These are phyloP conservation scores for Sedum album DNA, from an alignment of 164 flowering plant species.

Conservation along the genomic window DNA sequence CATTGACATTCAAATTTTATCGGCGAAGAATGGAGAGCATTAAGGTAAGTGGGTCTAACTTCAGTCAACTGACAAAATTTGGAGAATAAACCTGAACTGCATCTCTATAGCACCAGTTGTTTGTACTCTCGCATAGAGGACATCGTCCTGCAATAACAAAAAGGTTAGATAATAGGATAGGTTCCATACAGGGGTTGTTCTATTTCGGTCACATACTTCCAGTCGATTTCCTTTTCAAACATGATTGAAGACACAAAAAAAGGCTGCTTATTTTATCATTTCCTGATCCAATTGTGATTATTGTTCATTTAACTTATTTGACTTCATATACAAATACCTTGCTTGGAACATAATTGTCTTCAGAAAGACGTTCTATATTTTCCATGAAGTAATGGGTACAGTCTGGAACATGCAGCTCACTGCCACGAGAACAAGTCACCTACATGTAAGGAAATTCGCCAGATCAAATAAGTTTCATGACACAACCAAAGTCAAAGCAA, in stretches of 20 bases:
- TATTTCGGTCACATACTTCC: not conserved
- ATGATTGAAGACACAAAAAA: not conserved
- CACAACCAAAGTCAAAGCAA: not conserved
- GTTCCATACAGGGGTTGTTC: not conserved
- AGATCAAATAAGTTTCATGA: not conserved
- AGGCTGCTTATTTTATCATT: not conserved
- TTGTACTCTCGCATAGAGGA: conserved; percentile 88
- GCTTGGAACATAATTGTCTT: conserved; percentile 73
- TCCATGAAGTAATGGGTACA: conserved; percentile 89
- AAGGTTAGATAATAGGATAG: not conserved
- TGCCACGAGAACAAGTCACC: conserved; percentile 78
- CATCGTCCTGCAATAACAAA: conserved; percentile 74
- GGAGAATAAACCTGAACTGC: conserved; percentile 61
- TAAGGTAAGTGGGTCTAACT: not conserved
- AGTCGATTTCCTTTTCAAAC: not conserved
- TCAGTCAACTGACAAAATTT: not conserved
- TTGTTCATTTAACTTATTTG: not conserved
- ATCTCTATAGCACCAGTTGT: conserved; percentile 97
- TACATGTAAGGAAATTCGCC: conserved; percentile 20
- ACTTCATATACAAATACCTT: conserved; percentile 40
- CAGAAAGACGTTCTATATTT: conserved; percentile 70
- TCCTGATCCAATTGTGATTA: not conserved
- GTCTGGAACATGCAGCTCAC: conserved; percentile 93
- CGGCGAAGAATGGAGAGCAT: not conserved
- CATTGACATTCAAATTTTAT: not conserved